Evolutionary conservation across 2,329 filamentous ascomycete species (phyloP), one percentile per base, ranked within the genome.

Genomic region (Scleromitrula shiraiana): DNA sequence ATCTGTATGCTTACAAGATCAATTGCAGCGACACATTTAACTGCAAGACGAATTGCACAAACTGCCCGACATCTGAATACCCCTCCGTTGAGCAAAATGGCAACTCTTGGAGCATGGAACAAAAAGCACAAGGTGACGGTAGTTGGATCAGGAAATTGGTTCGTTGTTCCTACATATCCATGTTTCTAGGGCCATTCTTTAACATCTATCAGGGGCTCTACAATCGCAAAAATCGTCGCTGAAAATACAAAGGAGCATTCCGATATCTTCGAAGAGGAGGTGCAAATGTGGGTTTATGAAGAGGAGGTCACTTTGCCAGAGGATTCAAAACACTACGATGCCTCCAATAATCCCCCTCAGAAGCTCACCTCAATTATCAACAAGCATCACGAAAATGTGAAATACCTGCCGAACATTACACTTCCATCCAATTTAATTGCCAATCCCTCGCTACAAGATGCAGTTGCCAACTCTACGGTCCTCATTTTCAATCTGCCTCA

Each of bases 281-380:
- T 98, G 44, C 88, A 95, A 69, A 97, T 98, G 93, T 98, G 93
- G 93, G 94, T 98, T 62, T 96, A 82, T 65, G 93, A 98, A 69
- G 93, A 98, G 68, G 79, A 95, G 20, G 82, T 95, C 55, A 77
- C 78, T 46, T 73, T 95, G 35, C 70, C 85, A 10, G 75, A 83
- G 60, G 75, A 77, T 54, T 91, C 86, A 41, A 80, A 79, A 57
- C 77, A 88, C 69, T 89, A 88, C 73, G 75, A 85, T 59, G 62
- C 76, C 17, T 69, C 75, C 50, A 73, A 70, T 22, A 20, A 68
- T 74, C 76, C 79, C 54, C 79, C 84, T 3, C 86, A 93, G 67
- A 95, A 95, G 71, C 82, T 98, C 66, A 95, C 93, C 7, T 68
- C 80, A 43, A 70, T 98, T 59, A 95, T 98, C 78, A 98, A 98